Evolutionary conservation across 768 basidiomycete genomes (phyloP), one percentile per base, ranked within the genome.

Genomic region (Termitomyces sp.): DNA sequence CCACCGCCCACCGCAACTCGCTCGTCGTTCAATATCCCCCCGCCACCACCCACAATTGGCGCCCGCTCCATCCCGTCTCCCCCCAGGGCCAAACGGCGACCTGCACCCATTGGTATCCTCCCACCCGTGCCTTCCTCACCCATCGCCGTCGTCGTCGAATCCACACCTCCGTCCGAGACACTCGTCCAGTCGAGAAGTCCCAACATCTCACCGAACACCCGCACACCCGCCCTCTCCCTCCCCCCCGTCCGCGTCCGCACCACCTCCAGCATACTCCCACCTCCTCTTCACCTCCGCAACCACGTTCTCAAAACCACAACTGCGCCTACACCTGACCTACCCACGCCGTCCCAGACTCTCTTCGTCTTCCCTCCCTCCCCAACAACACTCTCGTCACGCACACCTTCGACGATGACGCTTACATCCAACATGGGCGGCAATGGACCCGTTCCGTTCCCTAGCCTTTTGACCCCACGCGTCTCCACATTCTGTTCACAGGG

Each of bases 361-460:
- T 92, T 93, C 63, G 85, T 93, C 37, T 93, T 93, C 66, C 91
- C 91, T 1, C 89, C 91, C 32, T 92, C 90, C 5, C 89, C 52
- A 8, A 53, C 70, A 47, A 83, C 77, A 46, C 63, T 74, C 59
- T 77, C 76, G 64, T 76, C 83, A 44, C 80, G 79, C 52, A 90
- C 87, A 51, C 89, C 91, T 27, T 88, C 89, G 46, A 88, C 90
- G 35, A 85, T 92, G 83, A 91, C 87, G 37, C 73, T 93, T 54
- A 89, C 83, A 44, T 88, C 89, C 58, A 86, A 76, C 61, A 60
- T 82, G 58, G 73, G 70, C 55, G 67, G 71, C 25, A 39, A 12
- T 17, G 35, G 27, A 47, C 63, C 68, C 61, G 61, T 81, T 57
- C 75, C 84, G 5, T 85, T 86, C 68, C 85, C 84, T 19, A 77